Base-by-base conservation (phyloP, 805 yeast genomes). In the Hanseniaspora thailandica region DNA sequence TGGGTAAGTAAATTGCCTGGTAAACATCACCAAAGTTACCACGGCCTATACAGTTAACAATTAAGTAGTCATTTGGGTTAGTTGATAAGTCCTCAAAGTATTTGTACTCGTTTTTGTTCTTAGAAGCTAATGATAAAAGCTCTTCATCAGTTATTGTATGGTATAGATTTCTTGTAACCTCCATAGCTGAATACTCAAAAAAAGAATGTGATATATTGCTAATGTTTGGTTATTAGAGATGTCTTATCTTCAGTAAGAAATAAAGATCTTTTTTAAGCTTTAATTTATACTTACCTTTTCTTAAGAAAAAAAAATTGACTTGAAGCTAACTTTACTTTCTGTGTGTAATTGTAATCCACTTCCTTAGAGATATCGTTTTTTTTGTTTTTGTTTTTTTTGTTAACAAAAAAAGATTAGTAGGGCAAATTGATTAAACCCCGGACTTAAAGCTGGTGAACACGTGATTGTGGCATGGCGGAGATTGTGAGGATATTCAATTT, bases 1-100 rank as follows among this genome's bases (percentile, higher is more conserved):
- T 17, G 15, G 53, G 47, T 13, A 45, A 38, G 30, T 47, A 47
- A 7, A 56, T 56, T 3, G 87, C 93, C 60, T 73, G 77, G 63
- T 79, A 86, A 38, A 86, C 96, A 62, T 85, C 90, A 15, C 96
- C 96, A 70, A 86, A 86, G 58, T 84, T 84, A 0, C 96, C 96
- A 54, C 78, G 73, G 0, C 96, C 96, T 13, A 86, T 77, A 61
- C 88, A 81, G 51, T 77, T 75, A 23, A 71, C 61, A 26, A 78
- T 57, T 8, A 63, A 63, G 59, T 66, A 73, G 20, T 52, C 55
- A 3, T 19, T 17, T 15, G 52, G 43, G 36, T 52, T 47, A 9
- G 51, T 31, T 6, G 55, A 45, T 19, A 52, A 22, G 17, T 52
- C 34, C 33, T 52, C 43, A 45, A 39, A 45, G 3, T 30, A 19